Percentiles rank a stretch among this genome's conserved stretches.
These are phyloP conservation scores for Colletotrichum sp. DNA, from an alignment of 2,329 filamentous ascomycete species.

Conservation along the genomic window DNA sequence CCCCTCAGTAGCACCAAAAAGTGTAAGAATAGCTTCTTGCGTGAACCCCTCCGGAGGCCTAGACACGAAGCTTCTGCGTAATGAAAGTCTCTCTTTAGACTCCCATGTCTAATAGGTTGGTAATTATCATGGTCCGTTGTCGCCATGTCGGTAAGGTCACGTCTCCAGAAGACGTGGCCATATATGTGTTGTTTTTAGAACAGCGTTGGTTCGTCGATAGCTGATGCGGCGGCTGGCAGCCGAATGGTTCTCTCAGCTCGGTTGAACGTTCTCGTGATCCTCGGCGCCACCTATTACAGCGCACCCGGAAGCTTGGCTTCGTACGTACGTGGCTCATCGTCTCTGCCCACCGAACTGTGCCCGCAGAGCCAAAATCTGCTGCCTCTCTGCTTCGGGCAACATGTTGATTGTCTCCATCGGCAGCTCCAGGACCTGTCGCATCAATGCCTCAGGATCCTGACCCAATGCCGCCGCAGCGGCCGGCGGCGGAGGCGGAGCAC, in stretches of 20 bases:
- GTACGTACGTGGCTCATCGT: slow-evolving; percentile 22
- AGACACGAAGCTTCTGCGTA: not conserved
- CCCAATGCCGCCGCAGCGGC: slow-evolving; percentile 38
- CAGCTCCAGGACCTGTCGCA: slow-evolving; percentile 82
- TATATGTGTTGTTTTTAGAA: not conserved
- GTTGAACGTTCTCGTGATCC: not conserved
- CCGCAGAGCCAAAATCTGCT: slow-evolving; percentile 80
- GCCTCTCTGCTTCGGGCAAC: slow-evolving; percentile 75
- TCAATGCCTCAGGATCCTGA: slow-evolving; percentile 72
- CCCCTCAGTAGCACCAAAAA: not conserved
- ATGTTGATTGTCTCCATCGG: slow-evolving; percentile 81
- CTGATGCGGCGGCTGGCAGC: not conserved
- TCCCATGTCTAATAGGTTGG: not conserved
- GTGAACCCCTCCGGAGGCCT: not conserved
- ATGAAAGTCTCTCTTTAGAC: not conserved
- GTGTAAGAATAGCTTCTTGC: slow-evolving; percentile 2
- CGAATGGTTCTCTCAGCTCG: not conserved
- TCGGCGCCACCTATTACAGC: not conserved
- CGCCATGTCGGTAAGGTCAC: not conserved
- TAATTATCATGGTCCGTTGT: not conserved
- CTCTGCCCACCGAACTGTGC: slow-evolving; percentile 60
- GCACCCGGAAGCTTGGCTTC: not conserved
- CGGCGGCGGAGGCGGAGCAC: slow-evolving; percentile 28
- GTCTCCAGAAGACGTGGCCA: not conserved
- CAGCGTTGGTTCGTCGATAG: not conserved